Evolutionary conservation across 495 filamentous ascomycete genomes (phyloP).

Genomic region (Filosporella fistucella): DNA sequence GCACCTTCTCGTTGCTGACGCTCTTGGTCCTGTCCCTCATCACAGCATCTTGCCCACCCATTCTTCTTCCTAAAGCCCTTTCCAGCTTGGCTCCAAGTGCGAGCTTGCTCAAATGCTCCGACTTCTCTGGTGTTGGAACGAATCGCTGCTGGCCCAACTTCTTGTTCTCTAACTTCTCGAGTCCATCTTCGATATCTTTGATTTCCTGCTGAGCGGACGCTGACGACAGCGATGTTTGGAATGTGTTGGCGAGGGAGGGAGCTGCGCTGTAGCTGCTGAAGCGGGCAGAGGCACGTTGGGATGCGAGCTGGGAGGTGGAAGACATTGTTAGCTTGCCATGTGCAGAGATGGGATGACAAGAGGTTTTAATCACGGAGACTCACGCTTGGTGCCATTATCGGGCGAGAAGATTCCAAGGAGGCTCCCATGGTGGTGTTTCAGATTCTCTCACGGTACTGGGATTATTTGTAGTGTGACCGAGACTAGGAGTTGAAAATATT

Average conservation of each 20-base stretch:
- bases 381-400: conserved; percentile 75
- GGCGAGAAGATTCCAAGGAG: conserved; percentile 68
- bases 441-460: conserved; percentile 6
- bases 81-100: conserved; percentile 93
- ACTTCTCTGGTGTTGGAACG: conserved; percentile 75
- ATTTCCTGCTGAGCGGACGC: conserved; percentile 64
- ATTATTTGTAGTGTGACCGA: too few species aligned
- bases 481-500: too few species aligned
- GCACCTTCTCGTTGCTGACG: neutral
- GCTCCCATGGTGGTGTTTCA: conserved; percentile 48
- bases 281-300: conserved; percentile 68
- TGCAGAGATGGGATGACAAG: too few species aligned
- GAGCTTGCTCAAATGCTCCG: conserved; percentile 79
- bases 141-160: conserved; percentile 82
- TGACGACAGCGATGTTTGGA: conserved; percentile 50
- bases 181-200: conserved; percentile 71
- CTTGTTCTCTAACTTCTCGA: conserved; percentile 90
- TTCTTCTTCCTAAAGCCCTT: conserved; percentile 81
- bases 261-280: conserved; percentile 79
- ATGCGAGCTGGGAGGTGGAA: conserved; percentile 27
- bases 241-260: conserved; percentile 41
- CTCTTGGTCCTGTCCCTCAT: conserved; percentile 52
- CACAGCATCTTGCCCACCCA: conserved; percentile 88
- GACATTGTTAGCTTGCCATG: conserved; percentile 16
- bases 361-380: conserved; percentile 27